Evolutionary conservation across 2,329 filamentous ascomycete genomes (phyloP), one percentile per base, ranked within the genome.

Genomic region (Rhynchosporium graminicola): DNA sequence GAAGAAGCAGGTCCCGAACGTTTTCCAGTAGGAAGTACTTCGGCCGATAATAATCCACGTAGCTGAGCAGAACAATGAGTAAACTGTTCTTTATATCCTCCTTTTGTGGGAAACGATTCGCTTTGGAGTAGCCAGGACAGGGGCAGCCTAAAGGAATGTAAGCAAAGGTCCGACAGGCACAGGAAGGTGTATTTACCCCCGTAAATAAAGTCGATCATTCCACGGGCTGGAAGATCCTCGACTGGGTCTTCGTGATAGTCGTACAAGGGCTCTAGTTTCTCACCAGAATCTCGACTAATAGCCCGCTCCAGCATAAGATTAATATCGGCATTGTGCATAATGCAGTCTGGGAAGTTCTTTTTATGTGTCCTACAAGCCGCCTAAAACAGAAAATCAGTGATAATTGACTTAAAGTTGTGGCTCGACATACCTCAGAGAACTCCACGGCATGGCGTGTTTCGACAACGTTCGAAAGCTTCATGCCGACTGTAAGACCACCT

Each of bases 21-120:
- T 72, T 72, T 33, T 72, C 69, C 3, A 72, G 40, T 0, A 71
- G 60, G 33, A 68, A 66, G 38, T 72, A 71, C 28, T 63, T 64
- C 1, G 70, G 70, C 20, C 59, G 54, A 45, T 71, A 71, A 28
- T 67, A 67, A 38, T 71, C 67, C 0, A 69, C 61, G 31, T 62
- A 71, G 0, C 63, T 64, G 0, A 72, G 47, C 15, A 60, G 66
- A 10, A 67, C 57, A 3, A 63, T 64, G 1, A 71, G 50, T 3
- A 71, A 50, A 7, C 61, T 64, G 40, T 70, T 72, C 28, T 62
- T 68, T 26, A 62, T 57, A n/a, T 68, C 68, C 20, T 65, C 59
- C 1, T 47, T 46, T 26, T 61, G 64, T 9, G 46, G 57, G 3
- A 8, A 28, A n/a, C 61, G 48, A 31, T 71, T 70, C 5, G 52